Percentiles rank a stretch among this genome's conserved stretches.
Conservation (phyloP, 2,329 filamentous ascomycete genomes). For the Dactylellina haptotyla region DNA sequence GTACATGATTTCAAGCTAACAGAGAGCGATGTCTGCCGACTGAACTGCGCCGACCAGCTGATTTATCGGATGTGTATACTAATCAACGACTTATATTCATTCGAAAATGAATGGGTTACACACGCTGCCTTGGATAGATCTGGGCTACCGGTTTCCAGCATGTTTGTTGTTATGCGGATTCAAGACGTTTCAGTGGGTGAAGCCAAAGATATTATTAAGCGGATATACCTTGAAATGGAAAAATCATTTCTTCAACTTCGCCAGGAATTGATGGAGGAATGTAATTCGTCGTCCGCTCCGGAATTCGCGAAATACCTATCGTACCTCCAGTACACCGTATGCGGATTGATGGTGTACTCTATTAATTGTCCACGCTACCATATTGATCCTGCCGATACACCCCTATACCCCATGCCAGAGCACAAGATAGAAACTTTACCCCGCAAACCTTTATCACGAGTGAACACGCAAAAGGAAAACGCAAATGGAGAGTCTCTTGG, state of each 20-base stretch:
- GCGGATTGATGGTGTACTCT: not conserved
- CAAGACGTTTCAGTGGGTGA: constrained; percentile 3
- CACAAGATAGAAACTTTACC: constrained; percentile 14
- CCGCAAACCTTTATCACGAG: not conserved
- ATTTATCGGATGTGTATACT: constrained; percentile 2
- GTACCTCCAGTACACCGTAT: not conserved
- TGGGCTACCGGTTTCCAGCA: not conserved
- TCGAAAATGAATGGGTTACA: constrained; percentile 13
- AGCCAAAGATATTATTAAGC: constrained; percentile 10
- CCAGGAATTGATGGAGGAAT: constrained; percentile 2
- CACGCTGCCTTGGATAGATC: not conserved
- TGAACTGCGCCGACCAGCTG: not conserved
- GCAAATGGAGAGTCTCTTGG: too few species aligned
- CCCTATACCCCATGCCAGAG: constrained; percentile 2
- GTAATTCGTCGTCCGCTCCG: not conserved
- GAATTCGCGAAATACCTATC: constrained; percentile 12
- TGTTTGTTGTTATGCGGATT: constrained; percentile 16
- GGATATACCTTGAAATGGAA: constrained; percentile 4
- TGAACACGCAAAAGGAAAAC: too few species aligned
- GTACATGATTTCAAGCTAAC: constrained; percentile 6
- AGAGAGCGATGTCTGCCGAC: not conserved
- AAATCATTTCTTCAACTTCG: constrained; percentile 7
- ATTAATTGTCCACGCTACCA: constrained; percentile 4
- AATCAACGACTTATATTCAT: constrained; percentile 19
- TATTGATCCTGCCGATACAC: not conserved